phyloP scores from a whole-genome alignment of 2,329 filamentous ascomycete species.

The Rugonectria rugulosa region DNA sequence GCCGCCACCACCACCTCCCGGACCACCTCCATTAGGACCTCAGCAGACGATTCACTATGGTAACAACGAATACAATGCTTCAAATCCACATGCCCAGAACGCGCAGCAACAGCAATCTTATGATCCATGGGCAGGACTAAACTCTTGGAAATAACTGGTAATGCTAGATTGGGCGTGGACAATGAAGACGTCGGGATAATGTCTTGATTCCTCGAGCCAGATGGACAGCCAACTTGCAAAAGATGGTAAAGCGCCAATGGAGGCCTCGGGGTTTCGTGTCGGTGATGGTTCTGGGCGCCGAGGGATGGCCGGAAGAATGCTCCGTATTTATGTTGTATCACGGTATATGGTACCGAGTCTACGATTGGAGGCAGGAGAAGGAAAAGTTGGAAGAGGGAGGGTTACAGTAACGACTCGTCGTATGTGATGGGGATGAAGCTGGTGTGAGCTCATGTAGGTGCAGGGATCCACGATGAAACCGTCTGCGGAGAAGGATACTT shows the following conservation, averaged over 20 bases:
- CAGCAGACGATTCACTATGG: slow-evolving; percentile 68
- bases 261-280: not conserved
- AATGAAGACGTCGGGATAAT: not conserved
- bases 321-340: slow-evolving; percentile 13
- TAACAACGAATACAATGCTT: slow-evolving; percentile 43
- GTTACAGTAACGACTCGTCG: not conserved
- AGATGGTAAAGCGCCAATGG: not conserved
- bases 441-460: slow-evolving; percentile 2
- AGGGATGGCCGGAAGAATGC: not conserved
- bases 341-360: not conserved
- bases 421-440: not conserved
- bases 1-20: slow-evolving; percentile 69
- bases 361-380: not conserved
- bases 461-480: not conserved
- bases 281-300: not conserved
- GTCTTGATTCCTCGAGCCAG: slow-evolving; percentile 5
- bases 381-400: slow-evolving; percentile 1
- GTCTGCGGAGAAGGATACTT: not conserved
- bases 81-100: slow-evolving; percentile 43
- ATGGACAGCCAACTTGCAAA: not conserved
- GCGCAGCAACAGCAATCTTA: slow-evolving; percentile 49
- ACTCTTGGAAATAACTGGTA: slow-evolving; percentile 56
- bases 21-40: slow-evolving; percentile 67
- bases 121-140: slow-evolving; percentile 62
- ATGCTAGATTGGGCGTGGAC: not conserved